phyloP scores from a whole-genome alignment of 2,329 filamentous ascomycete genomes.

The Periglandula ipomoeae region DNA sequence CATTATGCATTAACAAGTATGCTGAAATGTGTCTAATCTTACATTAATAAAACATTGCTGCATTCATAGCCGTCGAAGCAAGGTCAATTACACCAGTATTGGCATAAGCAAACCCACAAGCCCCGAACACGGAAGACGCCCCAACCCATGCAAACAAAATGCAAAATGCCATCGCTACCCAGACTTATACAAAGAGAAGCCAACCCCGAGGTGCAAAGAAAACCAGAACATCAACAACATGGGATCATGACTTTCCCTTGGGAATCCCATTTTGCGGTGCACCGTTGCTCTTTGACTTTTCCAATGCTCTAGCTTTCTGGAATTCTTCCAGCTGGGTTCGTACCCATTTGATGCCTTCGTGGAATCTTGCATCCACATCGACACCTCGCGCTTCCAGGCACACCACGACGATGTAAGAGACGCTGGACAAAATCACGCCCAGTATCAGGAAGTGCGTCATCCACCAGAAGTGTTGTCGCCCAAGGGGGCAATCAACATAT shows the following conservation, averaged over 20 bases:
- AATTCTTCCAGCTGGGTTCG: conserved; percentile 9
- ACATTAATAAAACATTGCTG: no score
- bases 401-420: conserved; percentile 17
- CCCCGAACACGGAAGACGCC: not conserved
- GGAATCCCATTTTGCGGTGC: conserved; percentile 11
- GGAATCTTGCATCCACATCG: conserved; percentile 23
- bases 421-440: conserved; percentile 25
- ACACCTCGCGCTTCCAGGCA: conserved; percentile 21
- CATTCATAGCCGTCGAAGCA: no score
- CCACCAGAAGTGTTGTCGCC: conserved; percentile 94
- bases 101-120: not conserved
- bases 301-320: not conserved
- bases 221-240: not conserved
- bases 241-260: conserved; percentile 12
- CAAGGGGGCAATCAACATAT: conserved; percentile 68
- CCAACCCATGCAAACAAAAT: conserved; percentile 6
- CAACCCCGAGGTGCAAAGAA: not conserved
- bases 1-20: no score
- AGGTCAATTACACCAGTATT: not conserved
- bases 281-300: not conserved
- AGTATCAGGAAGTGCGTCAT: conserved; percentile 68
- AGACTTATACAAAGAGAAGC: not conserved
- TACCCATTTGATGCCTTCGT: conserved; percentile 11
- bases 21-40: no score
- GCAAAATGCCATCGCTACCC: not conserved